Evolutionary conservation across 148 eudicot species (phyloP).

Genomic region (Rhododendron molle): DNA sequence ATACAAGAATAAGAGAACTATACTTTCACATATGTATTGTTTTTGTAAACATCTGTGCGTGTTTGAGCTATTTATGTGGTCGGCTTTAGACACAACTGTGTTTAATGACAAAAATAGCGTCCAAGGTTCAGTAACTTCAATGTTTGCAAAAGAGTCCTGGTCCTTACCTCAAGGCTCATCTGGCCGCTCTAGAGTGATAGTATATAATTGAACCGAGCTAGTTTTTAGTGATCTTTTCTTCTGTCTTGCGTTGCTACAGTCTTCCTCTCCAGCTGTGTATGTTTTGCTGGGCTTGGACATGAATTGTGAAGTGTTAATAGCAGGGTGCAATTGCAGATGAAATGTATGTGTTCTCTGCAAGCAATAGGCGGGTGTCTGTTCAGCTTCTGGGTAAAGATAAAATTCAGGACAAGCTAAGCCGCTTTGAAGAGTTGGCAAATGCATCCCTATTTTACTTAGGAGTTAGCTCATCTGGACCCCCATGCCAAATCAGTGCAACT

Average conservation of each 20-base stretch:
- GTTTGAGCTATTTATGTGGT: not conserved
- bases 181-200: not conserved
- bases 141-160: not conserved
- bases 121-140: not conserved
- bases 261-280: not conserved
- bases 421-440: constrained; percentile 62
- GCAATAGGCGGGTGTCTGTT: constrained; percentile 64
- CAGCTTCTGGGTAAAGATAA: constrained; percentile 81
- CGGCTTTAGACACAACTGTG: not conserved
- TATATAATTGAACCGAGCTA: not conserved
- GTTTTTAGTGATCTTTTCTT: not conserved
- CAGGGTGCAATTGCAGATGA: constrained; percentile 62
- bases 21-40: not conserved
- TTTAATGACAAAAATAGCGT: not conserved
- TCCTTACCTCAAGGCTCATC: constrained; percentile 2
- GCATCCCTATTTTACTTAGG: constrained; percentile 81
- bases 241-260: not conserved
- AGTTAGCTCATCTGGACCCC: constrained; percentile 63
- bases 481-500: constrained; percentile 39
- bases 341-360: constrained; percentile 92
- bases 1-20: not conserved
- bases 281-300: constrained; percentile 4
- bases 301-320: not conserved
- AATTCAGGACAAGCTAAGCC: constrained; percentile 72
- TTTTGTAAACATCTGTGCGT: not conserved